phyloP scores from a whole-genome alignment of 371 early-diverging fungal species.

The Mucor mucedo region DNA sequence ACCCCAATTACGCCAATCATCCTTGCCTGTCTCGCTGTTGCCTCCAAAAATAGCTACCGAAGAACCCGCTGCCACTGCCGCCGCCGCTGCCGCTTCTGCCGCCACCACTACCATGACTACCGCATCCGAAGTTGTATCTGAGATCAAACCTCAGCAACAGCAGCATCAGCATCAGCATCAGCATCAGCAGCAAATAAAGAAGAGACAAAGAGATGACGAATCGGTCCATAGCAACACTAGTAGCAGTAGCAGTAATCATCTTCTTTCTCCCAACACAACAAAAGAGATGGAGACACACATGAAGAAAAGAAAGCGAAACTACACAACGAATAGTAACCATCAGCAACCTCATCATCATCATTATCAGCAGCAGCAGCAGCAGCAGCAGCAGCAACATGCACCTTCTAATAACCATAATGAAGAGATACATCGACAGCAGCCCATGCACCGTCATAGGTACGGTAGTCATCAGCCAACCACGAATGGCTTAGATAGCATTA shows the following conservation, averaged over 20 bases:
- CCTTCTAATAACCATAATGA: neutral
- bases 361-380: conserved; percentile 1
- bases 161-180: no score
- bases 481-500: neutral
- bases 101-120: neutral
- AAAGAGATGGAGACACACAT: neutral
- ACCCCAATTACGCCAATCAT: conserved; percentile 13
- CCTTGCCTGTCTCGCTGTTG: neutral
- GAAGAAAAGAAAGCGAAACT: conserved; percentile 10
- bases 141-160: neutral
- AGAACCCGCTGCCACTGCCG: neutral
- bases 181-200: neutral
- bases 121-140: neutral
- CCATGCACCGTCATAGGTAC: neutral
- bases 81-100: neutral
- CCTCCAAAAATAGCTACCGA: neutral
- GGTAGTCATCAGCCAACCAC: conserved; percentile 15
- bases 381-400: neutral
- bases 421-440: no score
- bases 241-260: no score
- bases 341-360: neutral
- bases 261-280: no score
- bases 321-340: neutral
- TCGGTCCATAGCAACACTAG: neutral
- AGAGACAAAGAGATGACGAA: neutral